Evolutionary conservation across 2,329 filamentous ascomycete species (phyloP).

Genomic region (Ceratocystis cubensis): DNA sequence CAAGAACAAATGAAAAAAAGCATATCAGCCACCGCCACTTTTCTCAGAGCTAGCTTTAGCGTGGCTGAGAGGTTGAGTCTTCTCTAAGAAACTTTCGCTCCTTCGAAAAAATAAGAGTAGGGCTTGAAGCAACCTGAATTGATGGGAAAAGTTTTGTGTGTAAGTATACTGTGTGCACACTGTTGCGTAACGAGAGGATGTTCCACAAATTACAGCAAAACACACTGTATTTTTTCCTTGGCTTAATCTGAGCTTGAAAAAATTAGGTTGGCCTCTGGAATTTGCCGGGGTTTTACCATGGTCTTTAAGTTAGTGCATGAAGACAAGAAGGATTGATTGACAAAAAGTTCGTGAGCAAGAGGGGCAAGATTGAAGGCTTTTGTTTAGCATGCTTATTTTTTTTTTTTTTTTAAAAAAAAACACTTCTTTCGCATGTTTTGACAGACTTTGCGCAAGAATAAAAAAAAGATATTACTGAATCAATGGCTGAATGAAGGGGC

Average conservation of each 20-base stretch:
- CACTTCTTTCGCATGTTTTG: too few relatives aligned
- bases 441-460: too few relatives aligned
- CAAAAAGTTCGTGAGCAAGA: neutral
- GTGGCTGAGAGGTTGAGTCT: neutral
- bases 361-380: too few relatives aligned
- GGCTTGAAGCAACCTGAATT: neutral
- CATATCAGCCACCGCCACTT: neutral
- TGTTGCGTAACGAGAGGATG: neutral
- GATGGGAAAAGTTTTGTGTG: neutral
- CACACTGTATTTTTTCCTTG: constrained; percentile 3
- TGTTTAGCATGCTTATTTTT: too few relatives aligned
- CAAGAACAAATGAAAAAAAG: neutral
- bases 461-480: too few relatives aligned
- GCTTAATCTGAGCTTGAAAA: neutral
- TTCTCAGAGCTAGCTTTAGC: neutral
- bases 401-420: too few relatives aligned
- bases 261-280: neutral
- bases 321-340: neutral
- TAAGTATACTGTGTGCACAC: neutral
- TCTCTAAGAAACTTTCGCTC: neutral
- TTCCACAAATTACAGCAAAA: neutral
- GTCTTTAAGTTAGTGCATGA: neutral
- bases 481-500: too few relatives aligned
- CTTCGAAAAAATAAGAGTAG: neutral
- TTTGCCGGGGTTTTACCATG: neutral